These are phyloP conservation scores for Coprinopsis strossmayeri DNA, from an alignment of 768 basidiomycete genomes.

Conservation along the genomic window DNA sequence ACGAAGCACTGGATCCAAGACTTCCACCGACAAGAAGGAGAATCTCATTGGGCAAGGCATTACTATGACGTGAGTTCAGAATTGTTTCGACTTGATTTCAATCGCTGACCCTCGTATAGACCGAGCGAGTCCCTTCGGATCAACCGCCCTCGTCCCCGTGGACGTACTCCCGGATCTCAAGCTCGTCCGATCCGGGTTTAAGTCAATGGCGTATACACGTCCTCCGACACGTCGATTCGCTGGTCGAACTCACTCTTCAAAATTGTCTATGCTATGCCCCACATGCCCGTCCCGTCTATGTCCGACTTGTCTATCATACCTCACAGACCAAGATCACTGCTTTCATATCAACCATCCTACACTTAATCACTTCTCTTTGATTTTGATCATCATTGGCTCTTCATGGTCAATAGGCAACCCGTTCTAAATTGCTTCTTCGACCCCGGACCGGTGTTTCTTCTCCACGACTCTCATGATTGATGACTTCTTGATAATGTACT, in stretches of 20 bases:
- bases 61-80: slow-evolving; percentile 48
- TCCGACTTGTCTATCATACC: neutral
- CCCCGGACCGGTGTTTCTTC: too few species aligned
- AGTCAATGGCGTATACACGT: too few species aligned
- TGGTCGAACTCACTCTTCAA: neutral
- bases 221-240: neutral
- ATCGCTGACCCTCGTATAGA: slow-evolving; percentile 20
- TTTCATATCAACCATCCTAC: too few species aligned
- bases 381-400: too few species aligned
- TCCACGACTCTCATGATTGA: too few species aligned
- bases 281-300: neutral
- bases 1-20: slow-evolving; percentile 42
- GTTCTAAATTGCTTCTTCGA: too few species aligned
- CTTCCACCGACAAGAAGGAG: slow-evolving; percentile 45
- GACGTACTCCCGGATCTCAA: slow-evolving; percentile 37
- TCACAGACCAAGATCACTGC: neutral
- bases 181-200: slow-evolving; percentile 31
- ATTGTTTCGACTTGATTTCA: neutral
- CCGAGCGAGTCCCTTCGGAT: slow-evolving; percentile 42
- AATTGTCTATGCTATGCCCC: slow-evolving; percentile 2
- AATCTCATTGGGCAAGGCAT: slow-evolving; percentile 36
- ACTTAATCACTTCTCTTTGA: too few species aligned
- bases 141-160: slow-evolving; percentile 44
- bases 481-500: too few species aligned
- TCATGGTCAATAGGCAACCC: too few species aligned